phyloP scores from a whole-genome alignment of 2,329 filamentous ascomycete species.

The Septoria petroselini region DNA sequence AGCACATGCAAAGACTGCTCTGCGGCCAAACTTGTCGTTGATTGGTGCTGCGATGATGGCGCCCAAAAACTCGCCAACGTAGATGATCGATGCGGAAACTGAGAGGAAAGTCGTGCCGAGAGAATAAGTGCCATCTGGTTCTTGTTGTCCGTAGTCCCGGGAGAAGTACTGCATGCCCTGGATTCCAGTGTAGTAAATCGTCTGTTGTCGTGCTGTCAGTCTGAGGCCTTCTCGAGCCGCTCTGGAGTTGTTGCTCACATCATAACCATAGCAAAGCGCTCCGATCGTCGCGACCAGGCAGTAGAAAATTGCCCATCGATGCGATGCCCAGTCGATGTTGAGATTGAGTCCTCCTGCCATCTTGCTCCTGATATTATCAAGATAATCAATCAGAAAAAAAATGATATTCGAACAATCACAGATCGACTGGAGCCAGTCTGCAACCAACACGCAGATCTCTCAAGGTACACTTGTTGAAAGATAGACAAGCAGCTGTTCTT shows the following conservation, averaged over 20 bases:
- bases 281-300: conserved; percentile 27
- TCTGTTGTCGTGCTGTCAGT: conserved; percentile 14
- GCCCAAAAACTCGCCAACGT: conserved; percentile 26
- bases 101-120: conserved; percentile 25
- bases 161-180: conserved; percentile 25
- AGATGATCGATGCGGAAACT: conserved; percentile 27
- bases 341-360: conserved; percentile 25
- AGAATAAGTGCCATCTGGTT: conserved; percentile 20
- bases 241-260: conserved; percentile 9
- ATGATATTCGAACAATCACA: too few relatives aligned
- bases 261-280: conserved; percentile 26
- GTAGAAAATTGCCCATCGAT: conserved; percentile 26
- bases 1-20: conserved; percentile 24
- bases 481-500: too few relatives aligned
- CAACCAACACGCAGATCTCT: too few relatives aligned
- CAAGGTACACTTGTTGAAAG: too few relatives aligned
- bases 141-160: conserved; percentile 21
- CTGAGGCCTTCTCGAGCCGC: not conserved
- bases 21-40: conserved; percentile 26
- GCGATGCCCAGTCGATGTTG: conserved; percentile 26
- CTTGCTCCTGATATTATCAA: not conserved
- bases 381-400: too few relatives aligned
- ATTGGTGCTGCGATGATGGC: conserved; percentile 25
- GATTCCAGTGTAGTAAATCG: conserved; percentile 27
- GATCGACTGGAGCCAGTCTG: too few relatives aligned